phyloP scores from a whole-genome alignment of 1,139 yeast genomes.

The Magnusiomyces ingens region DNA sequence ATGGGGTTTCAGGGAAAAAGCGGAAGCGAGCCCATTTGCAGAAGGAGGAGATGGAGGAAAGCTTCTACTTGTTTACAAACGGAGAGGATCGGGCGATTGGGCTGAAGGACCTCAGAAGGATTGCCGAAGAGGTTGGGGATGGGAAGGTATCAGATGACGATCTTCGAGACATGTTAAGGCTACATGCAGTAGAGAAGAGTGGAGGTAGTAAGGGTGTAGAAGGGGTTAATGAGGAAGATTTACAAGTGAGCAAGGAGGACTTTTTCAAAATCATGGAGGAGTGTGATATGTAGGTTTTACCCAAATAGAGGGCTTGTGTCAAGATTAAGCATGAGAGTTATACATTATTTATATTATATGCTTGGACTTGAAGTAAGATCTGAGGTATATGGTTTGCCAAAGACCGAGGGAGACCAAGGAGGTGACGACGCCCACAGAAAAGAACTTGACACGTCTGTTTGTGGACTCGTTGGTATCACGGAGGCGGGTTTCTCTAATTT shows the following conservation, averaged over 20 bases:
- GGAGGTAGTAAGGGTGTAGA: background rate
- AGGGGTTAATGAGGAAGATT: background rate
- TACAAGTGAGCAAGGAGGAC: background rate
- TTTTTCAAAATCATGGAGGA: background rate
- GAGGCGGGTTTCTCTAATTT: slow-evolving; percentile 79
- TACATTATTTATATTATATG: slow-evolving; percentile 66
- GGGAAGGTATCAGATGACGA: slow-evolving; percentile 26
- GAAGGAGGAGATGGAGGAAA: slow-evolving; percentile 14
- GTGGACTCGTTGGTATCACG: slow-evolving; percentile 97
- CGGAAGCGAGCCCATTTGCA: slow-evolving; percentile 14
- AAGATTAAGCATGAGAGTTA: background rate
- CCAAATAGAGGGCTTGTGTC: too few species aligned
- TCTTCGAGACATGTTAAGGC: slow-evolving; percentile 29
- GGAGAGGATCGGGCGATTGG: slow-evolving; percentile 21
- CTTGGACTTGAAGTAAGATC: slow-evolving; percentile 89
- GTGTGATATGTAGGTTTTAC: background rate
- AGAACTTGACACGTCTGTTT: slow-evolving; percentile 70
- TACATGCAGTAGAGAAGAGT: slow-evolving; percentile 21
- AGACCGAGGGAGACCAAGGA: slow-evolving; percentile 72
- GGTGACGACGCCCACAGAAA: slow-evolving; percentile 61
- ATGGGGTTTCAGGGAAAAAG: slow-evolving; percentile 4
- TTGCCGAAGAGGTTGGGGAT: slow-evolving; percentile 28
- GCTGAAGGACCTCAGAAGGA: slow-evolving; percentile 23
- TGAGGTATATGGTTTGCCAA: slow-evolving; percentile 88
- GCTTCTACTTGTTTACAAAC: slow-evolving; percentile 25